Evolutionary conservation across 257 asterid genomes (phyloP).

Genomic region (Nicotiana obtusifolia): DNA sequence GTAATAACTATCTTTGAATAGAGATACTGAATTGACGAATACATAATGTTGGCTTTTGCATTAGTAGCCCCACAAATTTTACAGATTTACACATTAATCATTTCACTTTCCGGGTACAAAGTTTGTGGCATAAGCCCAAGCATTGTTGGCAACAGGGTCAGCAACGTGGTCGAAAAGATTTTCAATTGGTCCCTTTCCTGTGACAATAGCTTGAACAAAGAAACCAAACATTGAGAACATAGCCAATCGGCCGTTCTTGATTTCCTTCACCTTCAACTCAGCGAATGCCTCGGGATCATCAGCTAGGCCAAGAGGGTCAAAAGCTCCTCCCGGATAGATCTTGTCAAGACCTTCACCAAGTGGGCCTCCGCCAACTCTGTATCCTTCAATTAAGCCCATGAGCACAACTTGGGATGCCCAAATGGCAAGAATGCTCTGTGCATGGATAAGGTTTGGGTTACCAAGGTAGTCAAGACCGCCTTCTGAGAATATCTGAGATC

Average conservation of each 20-base stretch:
- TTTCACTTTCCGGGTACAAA: constrained; percentile 69
- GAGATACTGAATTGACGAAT: background rate
- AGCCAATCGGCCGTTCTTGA: constrained; percentile 69
- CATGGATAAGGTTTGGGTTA: constrained; percentile 81
- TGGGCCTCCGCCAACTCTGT: constrained; percentile 90
- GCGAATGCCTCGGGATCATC: constrained; percentile 54
- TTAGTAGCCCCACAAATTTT: background rate
- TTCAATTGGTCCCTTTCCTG: constrained; percentile 82
- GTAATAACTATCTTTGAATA: background rate
- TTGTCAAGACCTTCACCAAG: constrained; percentile 82
- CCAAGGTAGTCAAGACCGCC: constrained; percentile 86
- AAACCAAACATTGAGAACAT: constrained; percentile 70
- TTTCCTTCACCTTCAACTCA: constrained; percentile 49
- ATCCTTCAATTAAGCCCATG: constrained; percentile 75
- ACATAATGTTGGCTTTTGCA: background rate
- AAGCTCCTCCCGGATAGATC: constrained; percentile 72
- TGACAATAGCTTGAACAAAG: constrained; percentile 88
- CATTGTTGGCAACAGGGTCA: constrained; percentile 81
- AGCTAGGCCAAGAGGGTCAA: constrained; percentile 70
- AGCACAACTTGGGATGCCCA: constrained; percentile 82
- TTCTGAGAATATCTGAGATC: constrained; percentile 85
- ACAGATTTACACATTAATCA: too few species aligned
- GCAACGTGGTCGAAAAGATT: constrained; percentile 65
- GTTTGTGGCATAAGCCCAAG: constrained; percentile 87
- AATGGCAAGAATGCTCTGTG: constrained; percentile 82